Percentiles rank a stretch among this genome's conserved stretches.
Conservation (phyloP, 345 rosid genomes). For the Isatis tinctoria region DNA sequence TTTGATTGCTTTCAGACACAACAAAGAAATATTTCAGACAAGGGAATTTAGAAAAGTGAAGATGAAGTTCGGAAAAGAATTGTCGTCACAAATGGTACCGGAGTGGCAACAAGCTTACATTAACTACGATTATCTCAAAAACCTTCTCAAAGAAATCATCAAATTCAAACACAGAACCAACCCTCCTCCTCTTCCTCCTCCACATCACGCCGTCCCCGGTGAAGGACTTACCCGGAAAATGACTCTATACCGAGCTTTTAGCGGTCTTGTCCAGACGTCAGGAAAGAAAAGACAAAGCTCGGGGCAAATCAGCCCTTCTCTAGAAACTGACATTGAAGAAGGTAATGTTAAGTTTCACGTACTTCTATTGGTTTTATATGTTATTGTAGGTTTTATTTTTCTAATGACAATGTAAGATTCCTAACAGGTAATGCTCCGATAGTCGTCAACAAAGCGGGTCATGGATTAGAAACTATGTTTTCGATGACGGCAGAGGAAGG, state of each 20-base stretch:
- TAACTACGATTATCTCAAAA: slow-evolving; percentile 50
- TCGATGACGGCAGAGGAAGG: slow-evolving; percentile 51
- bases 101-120: slow-evolving; percentile 75
- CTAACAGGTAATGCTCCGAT: slow-evolving; percentile 19
- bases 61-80: slow-evolving; percentile 85
- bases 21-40: neutral
- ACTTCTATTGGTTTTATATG: neutral
- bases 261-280: slow-evolving; percentile 38
- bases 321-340: slow-evolving; percentile 31
- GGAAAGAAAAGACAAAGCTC: slow-evolving; percentile 18
- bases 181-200: slow-evolving; percentile 16
- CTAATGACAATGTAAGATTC: neutral
- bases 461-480: slow-evolving; percentile 42
- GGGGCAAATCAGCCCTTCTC: neutral
- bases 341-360: neutral
- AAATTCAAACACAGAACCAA: slow-evolving; percentile 33
- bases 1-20: neutral
- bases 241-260: slow-evolving; percentile 60
- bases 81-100: slow-evolving; percentile 60
- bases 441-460: slow-evolving; percentile 37
- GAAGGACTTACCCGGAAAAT: slow-evolving; percentile 32
- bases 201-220: slow-evolving; percentile 5
- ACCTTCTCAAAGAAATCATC: slow-evolving; percentile 54
- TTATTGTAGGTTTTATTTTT: neutral
- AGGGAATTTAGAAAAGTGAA: neutral